phyloP scores from a whole-genome alignment of 225 moss, liverwort and hornwort species.

The Lunularia cruciata region DNA sequence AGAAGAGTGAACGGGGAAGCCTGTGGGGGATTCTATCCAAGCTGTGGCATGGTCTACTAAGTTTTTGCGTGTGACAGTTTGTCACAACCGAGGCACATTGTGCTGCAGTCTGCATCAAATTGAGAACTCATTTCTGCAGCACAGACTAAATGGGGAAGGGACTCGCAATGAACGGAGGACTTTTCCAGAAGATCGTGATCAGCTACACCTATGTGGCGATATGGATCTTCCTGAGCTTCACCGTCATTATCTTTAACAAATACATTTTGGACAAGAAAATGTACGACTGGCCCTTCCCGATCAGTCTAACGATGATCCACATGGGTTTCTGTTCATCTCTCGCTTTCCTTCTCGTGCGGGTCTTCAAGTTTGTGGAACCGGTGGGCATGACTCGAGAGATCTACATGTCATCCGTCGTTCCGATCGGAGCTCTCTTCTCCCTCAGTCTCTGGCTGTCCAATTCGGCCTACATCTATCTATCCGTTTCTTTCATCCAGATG shows the following conservation, averaged over 20 bases:
- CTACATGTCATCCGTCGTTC: slow-evolving; percentile 52
- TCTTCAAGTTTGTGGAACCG: slow-evolving; percentile 84
- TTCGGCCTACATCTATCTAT: slow-evolving; percentile 60
- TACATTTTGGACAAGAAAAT: slow-evolving; percentile 85
- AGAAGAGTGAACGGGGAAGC: background rate
- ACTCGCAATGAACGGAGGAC: slow-evolving; percentile 23
- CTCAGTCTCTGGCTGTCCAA: slow-evolving; percentile 60
- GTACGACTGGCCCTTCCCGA: slow-evolving; percentile 91
- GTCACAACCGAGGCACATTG: background rate
- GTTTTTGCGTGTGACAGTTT: no score
- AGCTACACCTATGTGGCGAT: slow-evolving; percentile 81
- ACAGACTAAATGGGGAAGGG: slow-evolving; percentile 38
- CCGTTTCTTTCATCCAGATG: slow-evolving; percentile 67
- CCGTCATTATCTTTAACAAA: slow-evolving; percentile 96
- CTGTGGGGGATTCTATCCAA: no score
- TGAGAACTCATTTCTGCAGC: background rate
- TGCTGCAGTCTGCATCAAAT: background rate
- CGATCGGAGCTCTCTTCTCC: slow-evolving; percentile 60
- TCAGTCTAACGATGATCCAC: slow-evolving; percentile 90
- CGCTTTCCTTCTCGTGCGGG: slow-evolving; percentile 76
- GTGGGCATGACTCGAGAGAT: slow-evolving; percentile 74
- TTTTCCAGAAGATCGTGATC: slow-evolving; percentile 65
- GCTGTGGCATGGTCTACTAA: background rate
- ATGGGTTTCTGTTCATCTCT: slow-evolving; percentile 86
- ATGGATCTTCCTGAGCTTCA: slow-evolving; percentile 94